Evolutionary conservation across 1,139 yeast species (phyloP), one percentile per base, ranked within the genome.

Genomic region (Taphrina pruni): DNA sequence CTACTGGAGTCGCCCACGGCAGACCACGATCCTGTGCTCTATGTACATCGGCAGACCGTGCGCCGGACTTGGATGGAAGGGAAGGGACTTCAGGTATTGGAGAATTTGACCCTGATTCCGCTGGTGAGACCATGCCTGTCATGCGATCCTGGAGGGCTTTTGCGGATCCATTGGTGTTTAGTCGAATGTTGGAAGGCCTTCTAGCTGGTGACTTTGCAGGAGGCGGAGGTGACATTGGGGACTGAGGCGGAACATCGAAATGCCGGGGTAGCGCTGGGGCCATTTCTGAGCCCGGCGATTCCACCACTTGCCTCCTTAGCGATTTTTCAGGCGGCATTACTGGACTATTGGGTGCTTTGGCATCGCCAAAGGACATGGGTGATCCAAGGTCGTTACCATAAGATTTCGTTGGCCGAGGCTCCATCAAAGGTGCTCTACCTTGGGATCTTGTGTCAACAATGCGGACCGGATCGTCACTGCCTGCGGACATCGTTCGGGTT

Each of bases 51-150:
- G 54, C 56, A 20, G 56, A 48, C 6, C 67, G 45, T 5, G 67
- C 67, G 11, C 51, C 55, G 14, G 67, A 64, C 36, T 64, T 64
- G 11, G 55, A 43, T 7, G 67, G 67, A 32, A 62, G n/a, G 9
- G 20, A 38, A 11, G 65, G 65, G 1, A 64, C 46, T 6, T 38
- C 46, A 6, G 67, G 67, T 21, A 58, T 35, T 6, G 60, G 60
- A 8, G 54, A 45, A 32, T 17, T 14, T 20, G 54, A 32, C 8
- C 26, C 35, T n/a, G 62, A 58, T 12, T 39, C 52, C 3, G 41
- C 17, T 21, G 62, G 62, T 7, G 62, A 58, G 12, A 39, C 14
- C 41, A 58, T 32, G 41, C 62, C 62, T 20, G 20, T 26, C 51
- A 58, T 14, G 26, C 62, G 62, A 12, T 58, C 62, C 21, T 58